Percentiles rank a stretch among this genome's conserved stretches.
Evolutionary conservation across 2,329 filamentous ascomycete species (phyloP).

Genomic region (Xylaria sp.): DNA sequence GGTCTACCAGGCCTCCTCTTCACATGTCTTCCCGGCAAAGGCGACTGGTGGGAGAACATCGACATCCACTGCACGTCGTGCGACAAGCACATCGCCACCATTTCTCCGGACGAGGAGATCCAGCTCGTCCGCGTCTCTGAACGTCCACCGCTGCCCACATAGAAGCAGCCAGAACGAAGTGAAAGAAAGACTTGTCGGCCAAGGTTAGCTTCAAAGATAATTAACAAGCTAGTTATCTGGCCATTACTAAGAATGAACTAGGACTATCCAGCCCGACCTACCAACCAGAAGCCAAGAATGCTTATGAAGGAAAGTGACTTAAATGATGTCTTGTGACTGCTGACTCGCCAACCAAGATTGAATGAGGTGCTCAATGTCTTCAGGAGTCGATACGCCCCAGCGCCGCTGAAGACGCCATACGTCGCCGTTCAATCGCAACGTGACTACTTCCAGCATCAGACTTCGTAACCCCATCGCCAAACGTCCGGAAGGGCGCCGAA

Average conservation of each 20-base stretch:
- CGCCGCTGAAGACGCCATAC: too few species aligned
- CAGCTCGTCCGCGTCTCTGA: constrained; percentile 13
- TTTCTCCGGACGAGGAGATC: constrained; percentile 12
- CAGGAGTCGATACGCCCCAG: neutral
- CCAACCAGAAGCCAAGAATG: neutral
- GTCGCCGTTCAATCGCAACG: neutral
- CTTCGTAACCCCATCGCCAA: neutral
- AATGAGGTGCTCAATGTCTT: neutral
- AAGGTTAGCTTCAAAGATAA: neutral
- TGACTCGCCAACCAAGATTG: neutral
- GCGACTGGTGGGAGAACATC: constrained; percentile 13
- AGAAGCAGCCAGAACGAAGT: neutral
- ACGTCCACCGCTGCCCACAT: constrained; percentile 5
- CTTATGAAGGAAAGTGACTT: neutral
- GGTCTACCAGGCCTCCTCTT: neutral
- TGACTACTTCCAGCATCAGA: neutral
- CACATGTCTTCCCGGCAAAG: neutral
- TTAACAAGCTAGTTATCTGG: neutral
- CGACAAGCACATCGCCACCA: constrained; percentile 20
- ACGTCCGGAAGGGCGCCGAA: neutral
- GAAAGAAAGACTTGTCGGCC: neutral
- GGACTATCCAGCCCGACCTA: neutral
- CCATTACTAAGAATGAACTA: constrained; percentile 2
- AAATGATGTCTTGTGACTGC: neutral
- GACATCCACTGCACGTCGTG: constrained; percentile 25